Evolutionary conservation across 2,329 filamentous ascomycete genomes (phyloP).

Genomic region (Aspergillus melleus): DNA sequence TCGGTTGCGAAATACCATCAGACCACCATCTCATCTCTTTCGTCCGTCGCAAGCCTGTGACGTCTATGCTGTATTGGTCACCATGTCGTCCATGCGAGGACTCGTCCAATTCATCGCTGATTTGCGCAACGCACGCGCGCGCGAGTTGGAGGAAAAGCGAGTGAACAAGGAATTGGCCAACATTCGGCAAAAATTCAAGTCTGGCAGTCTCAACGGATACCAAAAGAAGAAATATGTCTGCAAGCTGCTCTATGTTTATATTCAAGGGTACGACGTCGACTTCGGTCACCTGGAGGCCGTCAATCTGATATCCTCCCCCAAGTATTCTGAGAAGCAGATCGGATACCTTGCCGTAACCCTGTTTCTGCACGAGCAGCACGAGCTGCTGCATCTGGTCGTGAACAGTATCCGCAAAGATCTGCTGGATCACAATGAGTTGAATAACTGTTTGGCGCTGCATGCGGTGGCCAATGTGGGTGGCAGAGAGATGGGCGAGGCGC

Average conservation of each 20-base stretch:
- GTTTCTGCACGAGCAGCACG: slow-evolving; percentile 95
- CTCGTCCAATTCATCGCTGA: slow-evolving; percentile 98
- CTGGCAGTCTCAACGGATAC: slow-evolving; percentile 89
- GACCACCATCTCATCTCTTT: not conserved
- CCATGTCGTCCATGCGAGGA: slow-evolving; percentile 59
- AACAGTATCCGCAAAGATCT: slow-evolving; percentile 98
- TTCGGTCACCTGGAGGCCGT: slow-evolving; percentile 98
- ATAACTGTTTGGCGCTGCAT: slow-evolving; percentile 94
- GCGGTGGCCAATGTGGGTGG: slow-evolving; percentile 97
- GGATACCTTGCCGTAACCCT: slow-evolving; percentile 96
- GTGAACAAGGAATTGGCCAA: slow-evolving; percentile 99
- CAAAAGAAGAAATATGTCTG: slow-evolving; percentile 99
- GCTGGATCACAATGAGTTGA: slow-evolving; percentile 91
- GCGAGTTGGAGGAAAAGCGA: slow-evolving; percentile 96
- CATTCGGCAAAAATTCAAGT: slow-evolving; percentile 98
- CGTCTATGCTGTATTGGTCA: slow-evolving; percentile 10
- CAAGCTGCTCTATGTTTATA: slow-evolving; percentile 99
- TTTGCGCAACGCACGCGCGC: slow-evolving; percentile 86
- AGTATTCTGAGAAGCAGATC: slow-evolving; percentile 99
- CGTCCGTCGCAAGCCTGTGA: not conserved
- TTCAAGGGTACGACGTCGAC: slow-evolving; percentile 97
- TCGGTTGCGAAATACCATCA: not conserved
- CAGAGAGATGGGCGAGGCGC: slow-evolving; percentile 92
- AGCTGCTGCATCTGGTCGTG: slow-evolving; percentile 91
- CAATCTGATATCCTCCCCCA: slow-evolving; percentile 92